Conservation (phyloP, 2,329 filamentous ascomycete species). For the Verticillium nonalfalfae region DNA sequence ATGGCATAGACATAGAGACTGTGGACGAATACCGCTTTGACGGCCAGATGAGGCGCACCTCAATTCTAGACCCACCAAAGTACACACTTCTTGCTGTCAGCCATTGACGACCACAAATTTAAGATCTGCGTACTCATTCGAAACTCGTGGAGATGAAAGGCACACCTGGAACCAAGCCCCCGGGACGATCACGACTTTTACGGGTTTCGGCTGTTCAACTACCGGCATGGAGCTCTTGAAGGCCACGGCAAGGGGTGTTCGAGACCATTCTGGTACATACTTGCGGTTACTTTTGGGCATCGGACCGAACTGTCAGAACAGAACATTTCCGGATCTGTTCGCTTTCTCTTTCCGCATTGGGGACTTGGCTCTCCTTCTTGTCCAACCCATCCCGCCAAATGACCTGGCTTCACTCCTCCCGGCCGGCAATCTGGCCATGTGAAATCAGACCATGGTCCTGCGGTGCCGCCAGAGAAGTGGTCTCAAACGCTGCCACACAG, state of each 20-base stretch:
- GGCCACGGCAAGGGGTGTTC: neutral
- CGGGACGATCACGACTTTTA: slow-evolving; percentile 9
- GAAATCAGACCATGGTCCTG: slow-evolving; percentile 8
- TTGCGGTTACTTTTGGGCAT: slow-evolving; percentile 2
- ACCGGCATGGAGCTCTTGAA: slow-evolving; percentile 4
- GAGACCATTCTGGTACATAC: neutral
- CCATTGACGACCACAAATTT: too few relatives aligned
- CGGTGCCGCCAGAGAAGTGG: neutral
- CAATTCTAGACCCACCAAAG: too few relatives aligned
- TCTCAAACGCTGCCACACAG: slow-evolving; percentile 20
- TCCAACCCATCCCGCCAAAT: neutral
- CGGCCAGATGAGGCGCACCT: too few relatives aligned
- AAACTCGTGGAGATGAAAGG: neutral
- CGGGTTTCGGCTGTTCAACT: slow-evolving; percentile 6
- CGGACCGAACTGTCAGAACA: slow-evolving; percentile 18
- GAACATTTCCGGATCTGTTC: slow-evolving; percentile 11
- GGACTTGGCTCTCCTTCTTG: neutral
- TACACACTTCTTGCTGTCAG: too few relatives aligned
- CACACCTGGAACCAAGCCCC: slow-evolving; percentile 2
- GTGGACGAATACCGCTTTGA: too few relatives aligned
- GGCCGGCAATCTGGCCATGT: neutral
- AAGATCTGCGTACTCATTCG: neutral
- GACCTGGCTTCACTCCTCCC: neutral
- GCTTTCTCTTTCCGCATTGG: slow-evolving; percentile 9
- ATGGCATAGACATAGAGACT: too few relatives aligned